Evolutionary conservation across 1,284 basidiomycete species (phyloP).

Genomic region (Gymnopus androsaceus): DNA sequence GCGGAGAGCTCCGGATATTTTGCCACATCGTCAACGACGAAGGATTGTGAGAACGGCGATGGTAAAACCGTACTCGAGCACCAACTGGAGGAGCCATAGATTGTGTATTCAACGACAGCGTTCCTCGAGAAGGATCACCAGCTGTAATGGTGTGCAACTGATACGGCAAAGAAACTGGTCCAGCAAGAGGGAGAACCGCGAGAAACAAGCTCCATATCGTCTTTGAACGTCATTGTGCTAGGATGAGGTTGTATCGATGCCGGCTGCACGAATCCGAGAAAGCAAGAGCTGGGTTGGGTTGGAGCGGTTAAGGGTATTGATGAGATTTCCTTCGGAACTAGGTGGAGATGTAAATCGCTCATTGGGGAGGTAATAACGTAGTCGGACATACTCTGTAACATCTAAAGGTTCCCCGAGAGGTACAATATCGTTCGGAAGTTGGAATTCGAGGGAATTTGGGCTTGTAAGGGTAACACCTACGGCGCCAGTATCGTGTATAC

Average conservation of each 20-base stretch:
- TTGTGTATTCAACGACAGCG: conserved; percentile 68
- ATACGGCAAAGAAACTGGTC: conserved; percentile 5
- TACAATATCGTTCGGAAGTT: conserved; percentile 52
- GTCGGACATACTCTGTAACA: conserved; percentile 54
- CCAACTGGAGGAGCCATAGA: conserved; percentile 57
- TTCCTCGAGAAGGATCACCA: conserved; percentile 80
- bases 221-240: conserved; percentile 46
- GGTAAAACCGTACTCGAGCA: conserved; percentile 46
- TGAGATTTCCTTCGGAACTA: conserved; percentile 80
- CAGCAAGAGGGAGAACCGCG: conserved; percentile 37
- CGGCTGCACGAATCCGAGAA: conserved; percentile 49
- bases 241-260: conserved; percentile 30
- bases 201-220: conserved; percentile 73
- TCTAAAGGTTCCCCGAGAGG: conserved; percentile 54
- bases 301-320: conserved; percentile 59
- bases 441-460: conserved; percentile 31
- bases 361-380: not conserved
- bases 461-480: conserved; percentile 67
- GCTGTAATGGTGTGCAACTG: conserved; percentile 66
- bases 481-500: conserved; percentile 66
- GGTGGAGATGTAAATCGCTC: not conserved
- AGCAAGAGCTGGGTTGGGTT: conserved; percentile 79
- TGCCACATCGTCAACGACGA: conserved; percentile 4
- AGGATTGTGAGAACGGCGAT: conserved; percentile 23
- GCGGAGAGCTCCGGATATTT: not conserved